Conservation (phyloP, 75 land plant genomes). For the Isoetes taiwanensis region DNA sequence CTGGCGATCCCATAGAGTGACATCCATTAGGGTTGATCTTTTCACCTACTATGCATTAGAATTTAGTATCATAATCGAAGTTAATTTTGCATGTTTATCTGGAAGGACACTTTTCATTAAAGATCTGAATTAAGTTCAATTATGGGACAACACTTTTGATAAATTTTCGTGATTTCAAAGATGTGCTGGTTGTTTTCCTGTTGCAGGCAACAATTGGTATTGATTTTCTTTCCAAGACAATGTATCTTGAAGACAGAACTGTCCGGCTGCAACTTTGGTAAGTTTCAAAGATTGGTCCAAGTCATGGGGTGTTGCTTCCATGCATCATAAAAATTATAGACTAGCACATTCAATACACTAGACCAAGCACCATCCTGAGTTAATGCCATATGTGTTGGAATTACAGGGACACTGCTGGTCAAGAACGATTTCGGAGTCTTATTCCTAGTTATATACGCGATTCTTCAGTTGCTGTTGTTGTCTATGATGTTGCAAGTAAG, state of each 20-base stretch:
- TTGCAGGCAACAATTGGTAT: conserved; percentile 39
- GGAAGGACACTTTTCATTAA: too few species aligned
- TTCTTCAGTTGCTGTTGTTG: conserved; percentile 38
- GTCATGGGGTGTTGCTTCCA: too few species aligned
- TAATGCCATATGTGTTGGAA: background rate
- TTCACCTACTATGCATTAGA: background rate
- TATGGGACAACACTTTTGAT: too few species aligned
- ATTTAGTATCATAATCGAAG: background rate
- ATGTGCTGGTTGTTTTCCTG: conserved; percentile 1
- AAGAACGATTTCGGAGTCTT: conserved; percentile 38
- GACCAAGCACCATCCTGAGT: too few species aligned
- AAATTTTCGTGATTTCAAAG: too few species aligned
- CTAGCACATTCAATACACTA: too few species aligned
- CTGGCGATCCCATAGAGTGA: too few species aligned
- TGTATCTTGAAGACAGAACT: conserved; percentile 46
- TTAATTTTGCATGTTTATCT: too few species aligned
- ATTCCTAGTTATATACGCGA: conserved; percentile 44
- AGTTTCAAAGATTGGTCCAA: background rate
- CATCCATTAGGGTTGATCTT: background rate
- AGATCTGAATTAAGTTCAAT: too few species aligned
- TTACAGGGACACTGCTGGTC: conserved; percentile 43
- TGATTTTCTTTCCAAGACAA: conserved; percentile 42
- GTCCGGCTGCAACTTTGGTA: conserved; percentile 42
- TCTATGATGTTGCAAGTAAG: conserved; percentile 40
- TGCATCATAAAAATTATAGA: too few species aligned